Conservation (phyloP, 2,329 filamentous ascomycete genomes). For the Ophiocordyceps camponoti-leonardi region DNA sequence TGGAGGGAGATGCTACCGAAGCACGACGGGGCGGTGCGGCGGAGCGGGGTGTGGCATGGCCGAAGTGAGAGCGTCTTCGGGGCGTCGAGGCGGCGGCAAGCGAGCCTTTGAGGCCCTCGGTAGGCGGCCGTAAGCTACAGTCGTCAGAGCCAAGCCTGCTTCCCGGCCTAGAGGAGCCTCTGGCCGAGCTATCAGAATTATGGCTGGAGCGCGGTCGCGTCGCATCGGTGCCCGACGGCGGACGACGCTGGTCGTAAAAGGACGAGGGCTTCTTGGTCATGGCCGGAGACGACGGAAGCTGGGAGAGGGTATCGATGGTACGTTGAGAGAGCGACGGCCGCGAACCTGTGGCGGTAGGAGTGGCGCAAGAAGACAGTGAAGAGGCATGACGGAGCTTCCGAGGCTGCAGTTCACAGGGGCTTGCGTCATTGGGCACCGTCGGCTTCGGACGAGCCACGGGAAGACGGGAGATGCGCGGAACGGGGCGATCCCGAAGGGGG, state of each 20-base stretch:
- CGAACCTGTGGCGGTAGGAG: conserved; percentile 10
- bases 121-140: conserved; percentile 28
- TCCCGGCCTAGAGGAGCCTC: conserved; percentile 28
- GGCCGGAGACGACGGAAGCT: conserved; percentile 61
- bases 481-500: conserved; percentile 18
- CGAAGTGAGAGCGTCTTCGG: conserved; percentile 9
- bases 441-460: conserved; percentile 15
- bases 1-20: conserved; percentile 7
- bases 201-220: conserved; percentile 41
- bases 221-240: conserved; percentile 28
- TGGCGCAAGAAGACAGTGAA: conserved; percentile 10
- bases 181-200: conserved; percentile 41
- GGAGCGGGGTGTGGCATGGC: conserved; percentile 7
- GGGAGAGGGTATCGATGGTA: conserved; percentile 69
- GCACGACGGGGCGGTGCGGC: conserved; percentile 8
- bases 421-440: conserved; percentile 8
- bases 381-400: conserved; percentile 22
- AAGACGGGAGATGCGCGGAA: conserved; percentile 21
- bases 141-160: conserved; percentile 39
- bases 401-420: conserved; percentile 16
- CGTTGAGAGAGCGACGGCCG: conserved; percentile 58
- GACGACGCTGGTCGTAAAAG: conserved; percentile 53
- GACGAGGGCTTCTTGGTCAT: conserved; percentile 48
- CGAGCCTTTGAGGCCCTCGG: conserved; percentile 24
- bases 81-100: conserved; percentile 28